phyloP scores from a whole-genome alignment of 208 protist genomes.

The Leishmania tropica region DNA sequence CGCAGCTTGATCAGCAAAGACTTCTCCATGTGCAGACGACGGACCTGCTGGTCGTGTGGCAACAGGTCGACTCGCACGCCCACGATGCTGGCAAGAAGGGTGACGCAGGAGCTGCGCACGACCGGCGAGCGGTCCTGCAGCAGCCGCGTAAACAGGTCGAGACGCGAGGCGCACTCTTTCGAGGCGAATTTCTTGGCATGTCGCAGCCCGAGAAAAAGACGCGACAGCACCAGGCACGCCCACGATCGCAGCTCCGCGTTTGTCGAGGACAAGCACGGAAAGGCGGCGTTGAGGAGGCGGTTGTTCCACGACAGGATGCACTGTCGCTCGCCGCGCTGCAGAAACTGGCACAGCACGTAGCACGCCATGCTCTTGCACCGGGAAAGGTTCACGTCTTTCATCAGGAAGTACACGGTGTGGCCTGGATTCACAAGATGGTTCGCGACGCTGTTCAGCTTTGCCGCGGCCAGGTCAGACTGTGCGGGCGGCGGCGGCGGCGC shows the following conservation, averaged over 20 bases:
- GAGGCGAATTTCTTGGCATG: slow-evolving; percentile 82
- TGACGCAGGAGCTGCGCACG: slow-evolving; percentile 88
- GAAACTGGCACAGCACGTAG: slow-evolving; percentile 93
- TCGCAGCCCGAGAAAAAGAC: slow-evolving; percentile 68
- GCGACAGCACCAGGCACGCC: slow-evolving; percentile 79
- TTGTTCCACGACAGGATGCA: slow-evolving; percentile 85
- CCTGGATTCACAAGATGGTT: slow-evolving; percentile 20
- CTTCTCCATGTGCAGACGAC: slow-evolving; percentile 87
- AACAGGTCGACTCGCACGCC: slow-evolving; percentile 66
- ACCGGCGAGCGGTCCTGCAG: slow-evolving; percentile 85
- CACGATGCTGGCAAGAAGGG: slow-evolving; percentile 78
- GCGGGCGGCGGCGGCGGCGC: slow-evolving; percentile 4
- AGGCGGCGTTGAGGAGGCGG: slow-evolving; percentile 77
- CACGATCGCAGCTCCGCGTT: slow-evolving; percentile 84
- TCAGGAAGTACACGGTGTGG: slow-evolving; percentile 65
- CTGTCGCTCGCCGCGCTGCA: slow-evolving; percentile 63
- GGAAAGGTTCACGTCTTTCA: slow-evolving; percentile 64
- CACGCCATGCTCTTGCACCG: slow-evolving; percentile 92
- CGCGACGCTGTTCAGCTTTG: slow-evolving; percentile 21
- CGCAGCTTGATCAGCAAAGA: slow-evolving; percentile 82
- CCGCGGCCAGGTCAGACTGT: background rate
- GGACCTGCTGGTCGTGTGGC: slow-evolving; percentile 60
- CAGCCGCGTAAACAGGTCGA: slow-evolving; percentile 75
- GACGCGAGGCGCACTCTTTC: slow-evolving; percentile 68
- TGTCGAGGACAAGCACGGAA: slow-evolving; percentile 57